Evolutionary conservation across 345 rosid species (phyloP).

Genomic region (Schrenkiella parvula): DNA sequence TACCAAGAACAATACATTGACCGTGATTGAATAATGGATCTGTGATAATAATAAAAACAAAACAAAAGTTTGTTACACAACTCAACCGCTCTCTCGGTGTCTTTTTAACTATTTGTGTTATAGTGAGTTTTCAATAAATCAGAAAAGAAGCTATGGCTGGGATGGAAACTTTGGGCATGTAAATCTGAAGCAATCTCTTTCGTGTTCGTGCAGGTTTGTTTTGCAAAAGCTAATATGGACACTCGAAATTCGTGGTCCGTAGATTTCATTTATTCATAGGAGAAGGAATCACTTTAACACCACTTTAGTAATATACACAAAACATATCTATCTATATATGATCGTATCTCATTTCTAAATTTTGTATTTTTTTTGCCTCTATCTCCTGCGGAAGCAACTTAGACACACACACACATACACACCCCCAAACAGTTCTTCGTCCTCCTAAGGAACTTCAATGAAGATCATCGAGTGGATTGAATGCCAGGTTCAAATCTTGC

Average conservation of each 20-base stretch:
- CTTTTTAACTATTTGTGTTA: slow-evolving; percentile 9
- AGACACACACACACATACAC: background rate
- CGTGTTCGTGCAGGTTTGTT: slow-evolving; percentile 97
- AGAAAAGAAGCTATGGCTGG: slow-evolving; percentile 30
- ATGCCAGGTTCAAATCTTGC: slow-evolving; percentile 4
- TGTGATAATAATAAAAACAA: slow-evolving; percentile 14
- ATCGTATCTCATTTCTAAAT: slow-evolving; percentile 5
- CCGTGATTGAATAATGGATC: slow-evolving; percentile 29
- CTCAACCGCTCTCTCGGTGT: background rate
- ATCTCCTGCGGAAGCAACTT: slow-evolving; percentile 12
- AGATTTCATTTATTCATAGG: slow-evolving; percentile 45
- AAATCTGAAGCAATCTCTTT: slow-evolving; percentile 83
- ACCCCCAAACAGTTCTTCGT: background rate
- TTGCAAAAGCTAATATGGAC: slow-evolving; percentile 82
- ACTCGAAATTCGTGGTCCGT: slow-evolving; percentile 55
- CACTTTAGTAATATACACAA: slow-evolving; percentile 13
- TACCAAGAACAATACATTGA: slow-evolving; percentile 20
- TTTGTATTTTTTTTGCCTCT: slow-evolving; percentile 7
- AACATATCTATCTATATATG: background rate
- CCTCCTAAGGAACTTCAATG: background rate
- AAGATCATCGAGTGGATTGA: background rate
- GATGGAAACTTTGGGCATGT: slow-evolving; percentile 40
- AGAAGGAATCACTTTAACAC: slow-evolving; percentile 27
- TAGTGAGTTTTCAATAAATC: slow-evolving; percentile 18
- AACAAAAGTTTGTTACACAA: slow-evolving; percentile 18